Base-by-base conservation (phyloP, 805 yeast genomes). In the Metschnikowia proteae region DNA sequence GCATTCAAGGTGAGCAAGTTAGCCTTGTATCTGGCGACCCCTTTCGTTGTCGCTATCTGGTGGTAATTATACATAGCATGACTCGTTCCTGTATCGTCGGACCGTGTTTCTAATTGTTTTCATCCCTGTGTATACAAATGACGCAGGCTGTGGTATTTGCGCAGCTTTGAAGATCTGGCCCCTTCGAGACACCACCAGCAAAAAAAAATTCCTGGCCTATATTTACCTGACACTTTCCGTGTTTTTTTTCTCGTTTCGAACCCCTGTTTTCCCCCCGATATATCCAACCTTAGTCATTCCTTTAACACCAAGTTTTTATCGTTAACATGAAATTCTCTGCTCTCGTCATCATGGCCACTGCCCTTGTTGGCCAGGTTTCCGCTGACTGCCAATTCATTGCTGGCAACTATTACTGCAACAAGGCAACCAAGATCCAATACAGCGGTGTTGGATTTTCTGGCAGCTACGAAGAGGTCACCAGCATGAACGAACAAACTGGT, bases 351-450 rank as follows among this genome's bases (percentile, higher is more conserved):
- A 28, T 56, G 50, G 60, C 60, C 27, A 22, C 56, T 35, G 48
- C 57, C 49, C 34, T 56, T 40, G 53, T 47, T 8, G 44, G 50
- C 49, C 44, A 44, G 10, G 52, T 60, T 25, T 35, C 55, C 22
- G 75, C 75, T 36, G 70, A 71, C 41, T 80, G 85, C 62, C 57
- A 70, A 39, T 64, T 67, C 52, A 77, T 75, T 36, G 78, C 70
- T 55, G 96, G 97, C 58, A 88, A 88, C 76, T 85, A 84, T 77
- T 91, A 86, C 81, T 90, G 97, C 74, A 70, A 79, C 56, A 69
- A 80, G 55, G 87, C 87, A 45, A 61, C 70, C 53, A 91, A 88
- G 53, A 76, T 88, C 52, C 72, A 75, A 50, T 88, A 86, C 75
- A 56, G 74, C 40, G 82, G 82, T 58, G 79, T 94, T 50, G 98